phyloP scores from a whole-genome alignment of 2,329 filamentous ascomycete genomes.

The Penicillium sp. region DNA sequence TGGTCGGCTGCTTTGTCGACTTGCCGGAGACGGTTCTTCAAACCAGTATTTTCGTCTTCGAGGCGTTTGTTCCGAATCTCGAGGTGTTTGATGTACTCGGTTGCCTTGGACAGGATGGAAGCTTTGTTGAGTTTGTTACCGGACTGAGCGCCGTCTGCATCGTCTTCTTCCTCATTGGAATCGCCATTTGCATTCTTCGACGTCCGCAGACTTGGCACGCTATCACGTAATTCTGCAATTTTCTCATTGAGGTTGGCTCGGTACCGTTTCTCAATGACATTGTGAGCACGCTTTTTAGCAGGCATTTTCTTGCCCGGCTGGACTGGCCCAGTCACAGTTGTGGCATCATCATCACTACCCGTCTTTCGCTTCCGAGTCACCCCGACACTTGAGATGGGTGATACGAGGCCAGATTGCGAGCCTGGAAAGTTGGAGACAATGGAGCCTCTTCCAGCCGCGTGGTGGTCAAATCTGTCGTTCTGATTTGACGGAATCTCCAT shows the following conservation, averaged over 20 bases:
- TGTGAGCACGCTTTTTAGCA: conserved; percentile 92
- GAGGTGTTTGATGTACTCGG: conserved; percentile 91
- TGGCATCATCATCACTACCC: conserved; percentile 56
- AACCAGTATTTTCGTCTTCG: conserved; percentile 75
- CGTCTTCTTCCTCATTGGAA: conserved; percentile 69
- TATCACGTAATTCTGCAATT: conserved; percentile 88
- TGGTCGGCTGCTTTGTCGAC: conserved; percentile 65
- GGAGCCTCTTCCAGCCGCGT: background rate
- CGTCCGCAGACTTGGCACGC: conserved; percentile 86
- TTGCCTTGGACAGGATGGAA: conserved; percentile 93
- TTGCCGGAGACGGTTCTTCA: conserved; percentile 81
- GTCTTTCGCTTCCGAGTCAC: conserved; percentile 70
- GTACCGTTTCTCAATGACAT: conserved; percentile 98
- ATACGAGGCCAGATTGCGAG: conserved; percentile 25
- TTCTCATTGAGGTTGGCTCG: conserved; percentile 97
- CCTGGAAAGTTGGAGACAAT: conserved; percentile 7
- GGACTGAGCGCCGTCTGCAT: conserved; percentile 78
- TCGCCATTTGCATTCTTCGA: conserved; percentile 59
- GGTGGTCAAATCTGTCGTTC: conserved; percentile 2
- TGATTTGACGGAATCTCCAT: conserved; percentile 32
- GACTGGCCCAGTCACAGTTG: conserved; percentile 33
- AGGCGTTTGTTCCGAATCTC: conserved; percentile 87
- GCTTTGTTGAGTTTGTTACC: conserved; percentile 97
- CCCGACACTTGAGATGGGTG: conserved; percentile 30
- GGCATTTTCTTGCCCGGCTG: conserved; percentile 57